Percentiles rank a stretch among this genome's conserved stretches.
These are phyloP conservation scores for Dentipellis sp. DNA, from an alignment of 768 basidiomycete genomes.

Conservation along the genomic window DNA sequence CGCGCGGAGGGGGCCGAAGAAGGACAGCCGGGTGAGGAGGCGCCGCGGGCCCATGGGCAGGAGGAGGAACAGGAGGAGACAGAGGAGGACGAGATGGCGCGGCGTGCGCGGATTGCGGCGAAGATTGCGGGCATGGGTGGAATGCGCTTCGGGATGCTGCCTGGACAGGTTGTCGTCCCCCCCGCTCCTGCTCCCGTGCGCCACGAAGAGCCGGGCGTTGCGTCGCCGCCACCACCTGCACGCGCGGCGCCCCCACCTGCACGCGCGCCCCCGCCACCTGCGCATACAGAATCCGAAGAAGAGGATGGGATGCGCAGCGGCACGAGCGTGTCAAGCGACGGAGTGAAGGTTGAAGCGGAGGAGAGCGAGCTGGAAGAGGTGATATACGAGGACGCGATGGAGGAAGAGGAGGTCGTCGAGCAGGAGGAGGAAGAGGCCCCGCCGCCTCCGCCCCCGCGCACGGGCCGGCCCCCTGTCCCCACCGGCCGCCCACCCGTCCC, in stretches of 20 bases:
- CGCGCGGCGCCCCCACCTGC: constrained; percentile 15
- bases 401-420: constrained; percentile 16
- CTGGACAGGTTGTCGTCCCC: constrained; percentile 14
- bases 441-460: constrained; percentile 34
- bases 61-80: constrained; percentile 22
- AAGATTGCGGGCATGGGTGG: constrained; percentile 48
- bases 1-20: not conserved
- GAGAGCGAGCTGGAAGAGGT: constrained; percentile 70
- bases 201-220: too few relatives aligned
- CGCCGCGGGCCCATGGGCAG: not conserved
- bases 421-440: constrained; percentile 35
- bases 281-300: constrained; percentile 36
- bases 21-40: not conserved
- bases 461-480: constrained; percentile 8
- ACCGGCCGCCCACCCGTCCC: not conserved
- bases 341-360: constrained; percentile 56
- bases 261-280: constrained; percentile 1
- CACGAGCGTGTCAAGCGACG: constrained; percentile 41
- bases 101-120: constrained; percentile 44
- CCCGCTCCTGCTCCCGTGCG: constrained; percentile 2
- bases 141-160: constrained; percentile 48
- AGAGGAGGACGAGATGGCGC: constrained; percentile 55
- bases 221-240: constrained; percentile 22
- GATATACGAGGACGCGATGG: constrained; percentile 21
- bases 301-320: constrained; percentile 28